Base-by-base conservation (phyloP, 106 monocot genomes). In the Dendrobium huoshanense region DNA sequence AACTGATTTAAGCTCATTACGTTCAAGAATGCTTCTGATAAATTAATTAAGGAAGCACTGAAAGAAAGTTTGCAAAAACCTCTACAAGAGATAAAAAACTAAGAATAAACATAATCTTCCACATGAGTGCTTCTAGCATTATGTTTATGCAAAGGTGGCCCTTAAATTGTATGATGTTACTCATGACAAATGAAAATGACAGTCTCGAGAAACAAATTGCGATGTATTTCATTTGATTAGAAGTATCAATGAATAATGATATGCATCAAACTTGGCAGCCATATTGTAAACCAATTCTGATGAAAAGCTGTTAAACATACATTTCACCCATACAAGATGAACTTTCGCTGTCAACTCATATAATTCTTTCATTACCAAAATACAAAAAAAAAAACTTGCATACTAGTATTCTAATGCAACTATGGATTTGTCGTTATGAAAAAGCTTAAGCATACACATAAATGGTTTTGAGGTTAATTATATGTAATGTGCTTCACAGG, bases 11-110 rank as follows among this genome's bases (percentile, higher is more conserved):
- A 94, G 86, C 80, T 94, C 92, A 29, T 83, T 61, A 7, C 92
- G 88, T 82, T 97, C 96, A 70, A 97, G 82, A 88, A 97, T 94
- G 75, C 87, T 86, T 94, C 96, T 94, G 84, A 40, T 51, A 58
- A 47, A 72, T 41, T 77, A 77, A 43, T 89, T 81, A 90, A 89
- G 81, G 72, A 81, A 51, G 10, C 73, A 74, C 51, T 10, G 48
- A 51, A 73, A 33, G 7, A 10, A 59, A 40, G 2, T 40, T 7
- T 44, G 7, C 11, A 20, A 42, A 33, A 37, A 4, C 59, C 9
- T 9, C 44, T 41, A 19, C 40, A 72, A 72, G 13, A 33, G 9
- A 37, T 72, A 17, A 40, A 72, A 72, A 72, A 72, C 2, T 27
- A 72, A 40, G 72, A 40, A 51, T 51, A 51, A 51, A 51, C 51